These are phyloP conservation scores for Globisporangium barbulae DNA, from an alignment of 352 stramenopile genomes.

Conservation along the genomic window DNA sequence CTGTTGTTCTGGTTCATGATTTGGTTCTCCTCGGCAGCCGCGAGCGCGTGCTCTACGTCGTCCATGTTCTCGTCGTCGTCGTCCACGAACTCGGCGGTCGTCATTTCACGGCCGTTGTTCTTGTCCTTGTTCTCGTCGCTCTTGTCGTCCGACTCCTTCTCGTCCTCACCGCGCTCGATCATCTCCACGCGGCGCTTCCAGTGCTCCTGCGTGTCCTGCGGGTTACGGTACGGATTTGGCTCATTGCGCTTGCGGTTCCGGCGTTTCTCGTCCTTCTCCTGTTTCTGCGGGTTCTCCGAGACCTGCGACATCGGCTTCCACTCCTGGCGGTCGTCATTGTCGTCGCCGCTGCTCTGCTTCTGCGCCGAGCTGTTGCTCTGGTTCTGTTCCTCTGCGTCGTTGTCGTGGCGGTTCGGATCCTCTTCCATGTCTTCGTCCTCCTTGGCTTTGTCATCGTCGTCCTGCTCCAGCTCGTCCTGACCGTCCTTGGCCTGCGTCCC, in stretches of 20 bases:
- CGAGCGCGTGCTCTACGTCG: slow-evolving; percentile 61
- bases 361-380: slow-evolving; percentile 52
- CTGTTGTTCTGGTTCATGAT: slow-evolving; percentile 51
- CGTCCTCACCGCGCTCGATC: slow-evolving; percentile 50
- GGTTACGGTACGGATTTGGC: slow-evolving; percentile 95
- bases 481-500: slow-evolving; percentile 84
- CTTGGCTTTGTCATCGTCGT: slow-evolving; percentile 41
- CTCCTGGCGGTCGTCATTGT: slow-evolving; percentile 54
- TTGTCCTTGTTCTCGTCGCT: slow-evolving; percentile 41
- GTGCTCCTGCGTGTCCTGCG: slow-evolving; percentile 94
- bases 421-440: slow-evolving; percentile 42
- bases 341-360: slow-evolving; percentile 47
- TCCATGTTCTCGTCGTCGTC: slow-evolving; percentile 63
- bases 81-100: slow-evolving; percentile 63
- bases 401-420: slow-evolving; percentile 22
- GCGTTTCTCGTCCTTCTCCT: slow-evolving; percentile 67
- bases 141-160: slow-evolving; percentile 16
- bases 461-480: slow-evolving; percentile 64
- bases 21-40: slow-evolving; percentile 64
- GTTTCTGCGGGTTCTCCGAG: slow-evolving; percentile 30
- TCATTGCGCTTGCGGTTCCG: slow-evolving; percentile 68
- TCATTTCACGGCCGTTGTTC: slow-evolving; percentile 41
- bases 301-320: slow-evolving; percentile 56
- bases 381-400: slow-evolving; percentile 44
- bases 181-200: slow-evolving; percentile 96